phyloP scores from a whole-genome alignment of 495 filamentous ascomycete species.

The Aspergillus sparsus region DNA sequence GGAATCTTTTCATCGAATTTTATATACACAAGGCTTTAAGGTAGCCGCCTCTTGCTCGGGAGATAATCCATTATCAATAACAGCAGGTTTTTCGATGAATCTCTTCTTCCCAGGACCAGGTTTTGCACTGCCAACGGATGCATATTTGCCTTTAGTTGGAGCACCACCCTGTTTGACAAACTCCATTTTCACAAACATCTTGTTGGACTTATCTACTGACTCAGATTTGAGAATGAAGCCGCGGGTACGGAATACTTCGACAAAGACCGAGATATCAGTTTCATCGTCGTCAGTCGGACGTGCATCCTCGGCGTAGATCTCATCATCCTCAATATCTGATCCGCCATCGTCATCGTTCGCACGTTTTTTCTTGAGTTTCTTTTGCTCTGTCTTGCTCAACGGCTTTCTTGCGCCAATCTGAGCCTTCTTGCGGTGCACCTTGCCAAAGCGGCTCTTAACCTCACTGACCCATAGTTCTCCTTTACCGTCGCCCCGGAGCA shows the following conservation, averaged over 20 bases:
- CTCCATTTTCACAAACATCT: conserved; percentile 97
- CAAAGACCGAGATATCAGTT: conserved; percentile 85
- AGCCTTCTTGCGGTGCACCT: conserved; percentile 57
- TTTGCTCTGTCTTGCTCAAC: conserved; percentile 56
- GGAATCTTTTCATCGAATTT: conserved; percentile 64
- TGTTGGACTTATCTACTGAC: conserved; percentile 79
- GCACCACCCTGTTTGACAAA: conserved; percentile 75
- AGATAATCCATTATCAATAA: conserved; percentile 53
- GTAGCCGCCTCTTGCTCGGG: conserved; percentile 63
- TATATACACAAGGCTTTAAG: conserved; percentile 96
- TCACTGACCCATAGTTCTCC: conserved; percentile 97
- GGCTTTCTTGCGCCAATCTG: conserved; percentile 65
- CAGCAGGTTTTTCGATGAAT: conserved; percentile 57
- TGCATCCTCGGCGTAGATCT: conserved; percentile 52
- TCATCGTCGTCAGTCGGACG: conserved; percentile 49
- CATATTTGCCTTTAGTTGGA: conserved; percentile 70
- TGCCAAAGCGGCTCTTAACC: conserved; percentile 87
- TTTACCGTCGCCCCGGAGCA: conserved; percentile 74
- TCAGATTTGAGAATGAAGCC: conserved; percentile 72
- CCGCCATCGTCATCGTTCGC: conserved; percentile 35
- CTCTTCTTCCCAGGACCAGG: conserved; percentile 54
- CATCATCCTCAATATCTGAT: conserved; percentile 47
- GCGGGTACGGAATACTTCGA: conserved; percentile 73
- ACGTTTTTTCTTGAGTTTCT: conserved; percentile 46
- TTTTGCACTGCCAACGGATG: conserved; percentile 38